These are phyloP conservation scores for Neopestalotiopsis clavispora DNA, from an alignment of 2,329 filamentous ascomycete genomes.

Conservation along the genomic window DNA sequence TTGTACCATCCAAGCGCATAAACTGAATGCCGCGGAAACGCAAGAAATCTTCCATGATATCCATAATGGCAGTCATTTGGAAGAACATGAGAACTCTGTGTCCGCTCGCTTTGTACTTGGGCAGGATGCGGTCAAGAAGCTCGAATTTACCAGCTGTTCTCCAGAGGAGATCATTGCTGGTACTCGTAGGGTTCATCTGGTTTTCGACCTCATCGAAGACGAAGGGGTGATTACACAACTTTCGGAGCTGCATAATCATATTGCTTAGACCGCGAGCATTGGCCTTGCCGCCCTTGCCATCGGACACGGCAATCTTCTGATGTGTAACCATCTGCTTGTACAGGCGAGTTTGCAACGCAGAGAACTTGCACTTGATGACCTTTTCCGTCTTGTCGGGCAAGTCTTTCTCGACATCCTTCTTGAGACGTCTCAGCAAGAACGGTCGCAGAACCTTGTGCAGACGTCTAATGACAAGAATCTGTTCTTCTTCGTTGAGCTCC, in stretches of 20 bases:
- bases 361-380: slow-evolving; percentile 99
- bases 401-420: slow-evolving; percentile 99
- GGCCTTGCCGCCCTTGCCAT: slow-evolving; percentile 94
- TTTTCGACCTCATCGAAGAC: slow-evolving; percentile 98
- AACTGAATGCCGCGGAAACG: slow-evolving; percentile 84
- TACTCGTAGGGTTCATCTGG: slow-evolving; percentile 89
- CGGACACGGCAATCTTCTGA: slow-evolving; percentile 92
- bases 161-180: slow-evolving; percentile 94
- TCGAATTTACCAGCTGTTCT: slow-evolving; percentile 97
- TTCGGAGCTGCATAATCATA: slow-evolving; percentile 99
- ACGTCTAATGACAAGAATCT: slow-evolving; percentile 96
- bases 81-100: slow-evolving; percentile 99
- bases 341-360: slow-evolving; percentile 86
- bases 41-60: slow-evolving; percentile 99
- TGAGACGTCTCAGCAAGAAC: slow-evolving; percentile 96
- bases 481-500: slow-evolving; percentile 99
- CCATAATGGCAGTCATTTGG: slow-evolving; percentile 99
- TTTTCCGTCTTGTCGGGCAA: slow-evolving; percentile 98
- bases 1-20: slow-evolving; percentile 92
- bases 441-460: slow-evolving; percentile 96
- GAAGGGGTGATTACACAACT: slow-evolving; percentile 98
- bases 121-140: slow-evolving; percentile 86
- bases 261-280: slow-evolving; percentile 95
- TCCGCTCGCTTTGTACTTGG: slow-evolving; percentile 88
- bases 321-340: slow-evolving; percentile 98